Evolutionary conservation across 768 basidiomycete species (phyloP).

Genomic region (Epithele typhae): DNA sequence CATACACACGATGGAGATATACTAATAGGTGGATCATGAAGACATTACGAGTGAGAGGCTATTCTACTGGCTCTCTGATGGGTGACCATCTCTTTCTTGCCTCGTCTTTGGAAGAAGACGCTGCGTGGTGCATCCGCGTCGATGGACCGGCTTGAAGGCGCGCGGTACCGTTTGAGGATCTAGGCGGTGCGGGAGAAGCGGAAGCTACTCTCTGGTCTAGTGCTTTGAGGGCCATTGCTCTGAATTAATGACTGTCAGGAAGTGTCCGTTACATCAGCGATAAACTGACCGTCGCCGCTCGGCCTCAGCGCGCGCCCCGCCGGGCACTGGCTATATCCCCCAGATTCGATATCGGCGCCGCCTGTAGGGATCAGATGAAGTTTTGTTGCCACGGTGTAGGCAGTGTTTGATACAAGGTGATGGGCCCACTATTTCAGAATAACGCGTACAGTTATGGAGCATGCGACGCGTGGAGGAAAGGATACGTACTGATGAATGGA

Average conservation of each 20-base stretch:
- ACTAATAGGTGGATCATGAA: background rate
- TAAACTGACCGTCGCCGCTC: slow-evolving; percentile 80
- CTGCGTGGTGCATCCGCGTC: background rate
- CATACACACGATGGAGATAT: slow-evolving; percentile 12
- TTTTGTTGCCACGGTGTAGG: slow-evolving; percentile 60
- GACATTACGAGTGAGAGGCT: background rate
- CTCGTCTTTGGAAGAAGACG: background rate
- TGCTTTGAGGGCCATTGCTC: slow-evolving; percentile 94
- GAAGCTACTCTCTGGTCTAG: slow-evolving; percentile 88
- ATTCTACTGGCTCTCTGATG: background rate
- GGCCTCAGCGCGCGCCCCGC: slow-evolving; percentile 91
- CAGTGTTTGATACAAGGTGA: slow-evolving; percentile 64
- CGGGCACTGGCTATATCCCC: slow-evolving; percentile 72
- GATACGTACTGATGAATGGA: slow-evolving; percentile 87
- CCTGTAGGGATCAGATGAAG: slow-evolving; percentile 72
- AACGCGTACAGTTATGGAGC: background rate
- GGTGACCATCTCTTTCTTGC: too few relatives aligned
- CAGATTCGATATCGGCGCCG: slow-evolving; percentile 64
- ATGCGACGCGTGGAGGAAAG: background rate
- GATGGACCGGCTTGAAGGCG: slow-evolving; percentile 9
- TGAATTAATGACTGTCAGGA: slow-evolving; percentile 27
- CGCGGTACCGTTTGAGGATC: slow-evolving; percentile 15
- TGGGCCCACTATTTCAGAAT: slow-evolving; percentile 53
- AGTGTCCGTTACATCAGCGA: slow-evolving; percentile 1
- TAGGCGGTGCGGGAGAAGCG: slow-evolving; percentile 28